A percentile compares a stretch with the other conserved stretches of the same genome.
Evolutionary conservation across 2,329 filamentous ascomycete genomes (phyloP).

Genomic region (Aspergillus sp.): DNA sequence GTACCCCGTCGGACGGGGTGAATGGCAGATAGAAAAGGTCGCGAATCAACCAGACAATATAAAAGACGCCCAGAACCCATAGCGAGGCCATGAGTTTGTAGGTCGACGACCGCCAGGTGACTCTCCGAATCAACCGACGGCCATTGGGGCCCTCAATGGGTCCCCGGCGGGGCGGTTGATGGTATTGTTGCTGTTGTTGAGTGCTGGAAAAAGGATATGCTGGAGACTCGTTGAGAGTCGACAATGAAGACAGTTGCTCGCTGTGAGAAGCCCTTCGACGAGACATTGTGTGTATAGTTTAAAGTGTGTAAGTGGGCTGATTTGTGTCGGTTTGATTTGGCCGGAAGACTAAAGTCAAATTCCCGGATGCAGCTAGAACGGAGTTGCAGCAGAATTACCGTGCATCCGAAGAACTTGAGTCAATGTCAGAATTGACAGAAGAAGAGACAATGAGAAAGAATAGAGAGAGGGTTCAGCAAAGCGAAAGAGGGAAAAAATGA

Average conservation of each 20-base stretch:
- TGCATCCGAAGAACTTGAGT: background rate
- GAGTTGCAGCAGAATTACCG: background rate
- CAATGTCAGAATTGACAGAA: background rate
- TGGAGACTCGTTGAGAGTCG: conserved; percentile 27
- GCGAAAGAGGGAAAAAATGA: conserved; percentile 6
- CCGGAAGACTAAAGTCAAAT: conserved; percentile 2
- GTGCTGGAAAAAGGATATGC: conserved; percentile 28
- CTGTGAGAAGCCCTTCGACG: conserved; percentile 32
- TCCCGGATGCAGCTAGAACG: conserved; percentile 1
- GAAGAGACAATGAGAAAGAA: background rate
- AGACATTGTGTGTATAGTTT: conserved; percentile 23
- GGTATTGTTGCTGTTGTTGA: conserved; percentile 16
- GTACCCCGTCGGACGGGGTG: conserved; percentile 9
- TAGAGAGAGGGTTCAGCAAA: conserved; percentile 5
- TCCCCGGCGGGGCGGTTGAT: conserved; percentile 21
- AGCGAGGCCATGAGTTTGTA: conserved; percentile 37
- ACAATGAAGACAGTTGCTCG: conserved; percentile 21
- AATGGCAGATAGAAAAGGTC: conserved; percentile 34
- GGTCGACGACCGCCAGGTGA: conserved; percentile 38
- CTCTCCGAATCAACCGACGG: conserved; percentile 32
- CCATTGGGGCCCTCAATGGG: conserved; percentile 37
- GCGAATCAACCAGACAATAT: conserved; percentile 36
- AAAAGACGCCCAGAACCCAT: conserved; percentile 34
- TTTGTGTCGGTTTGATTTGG: background rate
- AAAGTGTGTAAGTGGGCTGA: background rate